Evolutionary conservation across 495 filamentous ascomycete genomes (phyloP), one percentile per base, ranked within the genome.

Genomic region (Talaromyces nanjingensis): DNA sequence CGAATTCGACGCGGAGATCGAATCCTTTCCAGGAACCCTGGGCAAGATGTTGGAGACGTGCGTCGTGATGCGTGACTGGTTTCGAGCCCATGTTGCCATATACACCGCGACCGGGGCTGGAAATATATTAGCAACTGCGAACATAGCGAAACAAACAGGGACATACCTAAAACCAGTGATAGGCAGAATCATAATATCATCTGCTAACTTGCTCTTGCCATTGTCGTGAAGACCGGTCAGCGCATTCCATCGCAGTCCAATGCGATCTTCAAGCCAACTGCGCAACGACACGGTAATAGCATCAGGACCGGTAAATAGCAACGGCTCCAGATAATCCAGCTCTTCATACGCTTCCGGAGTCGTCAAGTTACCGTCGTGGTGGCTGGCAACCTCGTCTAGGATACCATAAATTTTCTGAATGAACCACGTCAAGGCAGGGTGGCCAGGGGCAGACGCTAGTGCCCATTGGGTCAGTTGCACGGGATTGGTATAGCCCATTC

Each of bases 391-490:
- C 54, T 66, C 64, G 16, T 66, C 25, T 22, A 68, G 16, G 4
- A 24, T 25, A 6, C 34, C 18, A 16, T 29, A 31, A 14, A 68
- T 63, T 29, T 58, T 64, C 14, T 65, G 49, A 52, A 68, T 55
- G 25, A 68, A 68, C 20, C 39, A 33, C 60, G 63, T 47, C 39
- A 68, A 45, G 18, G 67, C 54, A 1, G 67, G 67, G 31, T 69
- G 67, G 5, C 61, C 33, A 25, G 67, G 62, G 18, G 66, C 56
- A 33, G 59, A 47, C 7, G 67, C 67, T 45, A 69, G 53, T 16
- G 65, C 66, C 67, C 67, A 69, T 37, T 69, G 65, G 9, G 67
- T 69, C 47, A 69, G 52, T 54, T 69, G 67, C 8, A 69, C 59
- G 5, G 67, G 67, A 53, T 67, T 67, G 29, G 65, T 69, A 62